Conservation (phyloP, 2,329 filamentous ascomycete species). For the Calonectria hawksworthii region DNA sequence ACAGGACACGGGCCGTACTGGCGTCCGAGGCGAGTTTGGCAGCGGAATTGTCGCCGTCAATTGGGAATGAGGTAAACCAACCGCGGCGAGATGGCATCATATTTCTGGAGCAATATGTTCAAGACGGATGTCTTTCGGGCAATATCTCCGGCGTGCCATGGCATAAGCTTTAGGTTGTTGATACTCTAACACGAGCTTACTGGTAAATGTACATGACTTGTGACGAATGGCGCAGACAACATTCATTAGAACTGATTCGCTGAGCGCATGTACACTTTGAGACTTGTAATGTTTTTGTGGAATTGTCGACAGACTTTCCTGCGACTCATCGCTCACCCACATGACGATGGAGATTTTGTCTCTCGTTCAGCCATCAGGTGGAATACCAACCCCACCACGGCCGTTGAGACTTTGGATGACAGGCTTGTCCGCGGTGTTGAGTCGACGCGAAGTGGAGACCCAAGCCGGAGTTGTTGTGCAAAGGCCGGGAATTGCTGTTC, state of each 20-base stretch:
- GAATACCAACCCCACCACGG: slow-evolving; percentile 24
- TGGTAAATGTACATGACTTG: neutral
- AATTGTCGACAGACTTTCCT: slow-evolving; percentile 10
- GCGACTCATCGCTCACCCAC: neutral
- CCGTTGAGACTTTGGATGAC: slow-evolving; percentile 30
- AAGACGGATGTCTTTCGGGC: slow-evolving; percentile 8
- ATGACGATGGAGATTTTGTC: slow-evolving; percentile 5
- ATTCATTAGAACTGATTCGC: neutral
- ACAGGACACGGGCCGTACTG: slow-evolving; percentile 3
- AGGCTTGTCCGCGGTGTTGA: slow-evolving; percentile 39
- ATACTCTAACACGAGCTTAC: slow-evolving; percentile 16
- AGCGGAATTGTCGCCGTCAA: slow-evolving; percentile 5
- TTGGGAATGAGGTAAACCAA: neutral
- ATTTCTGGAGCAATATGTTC: neutral
- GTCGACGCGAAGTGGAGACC: slow-evolving; percentile 44
- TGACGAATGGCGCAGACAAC: neutral
- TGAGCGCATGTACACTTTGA: neutral
- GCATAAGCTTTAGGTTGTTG: slow-evolving; percentile 21
- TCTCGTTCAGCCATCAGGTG: slow-evolving; percentile 11
- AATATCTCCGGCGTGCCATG: slow-evolving; percentile 21
- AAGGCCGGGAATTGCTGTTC: slow-evolving; percentile 36
- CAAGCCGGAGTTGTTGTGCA: slow-evolving; percentile 22
- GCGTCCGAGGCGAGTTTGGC: neutral
- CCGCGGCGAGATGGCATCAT: neutral
- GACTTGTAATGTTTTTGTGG: neutral